Percentiles rank a stretch among this genome's conserved stretches.
Conservation (phyloP, 768 basidiomycete species). For the Termitomyces sp. region DNA sequence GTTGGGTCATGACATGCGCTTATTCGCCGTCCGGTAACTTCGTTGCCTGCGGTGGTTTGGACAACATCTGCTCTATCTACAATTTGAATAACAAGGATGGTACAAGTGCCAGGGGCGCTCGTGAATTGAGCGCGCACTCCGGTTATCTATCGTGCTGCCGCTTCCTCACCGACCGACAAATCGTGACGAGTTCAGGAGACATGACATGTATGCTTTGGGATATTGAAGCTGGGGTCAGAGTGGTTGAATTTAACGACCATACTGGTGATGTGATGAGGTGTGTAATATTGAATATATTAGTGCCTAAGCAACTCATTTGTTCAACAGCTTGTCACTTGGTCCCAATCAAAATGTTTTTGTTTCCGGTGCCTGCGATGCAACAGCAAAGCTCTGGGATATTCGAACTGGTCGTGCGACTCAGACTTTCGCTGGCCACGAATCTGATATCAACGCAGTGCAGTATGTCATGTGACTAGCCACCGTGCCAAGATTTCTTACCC, state of each 20-base stretch:
- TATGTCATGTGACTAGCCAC: slow-evolving; percentile 36
- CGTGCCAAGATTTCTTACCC: slow-evolving; percentile 6
- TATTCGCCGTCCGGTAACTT: slow-evolving; percentile 96
- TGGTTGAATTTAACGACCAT: slow-evolving; percentile 99
- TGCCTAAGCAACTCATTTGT: slow-evolving; percentile 11
- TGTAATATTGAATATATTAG: slow-evolving; percentile 15
- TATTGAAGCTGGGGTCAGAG: slow-evolving; percentile 93
- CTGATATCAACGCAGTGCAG: slow-evolving; percentile 99
- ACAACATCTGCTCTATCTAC: slow-evolving; percentile 99
- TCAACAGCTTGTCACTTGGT: slow-evolving; percentile 78
- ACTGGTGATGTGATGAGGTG: slow-evolving; percentile 99
- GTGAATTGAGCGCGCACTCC: slow-evolving; percentile 95
- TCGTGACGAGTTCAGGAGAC: slow-evolving; percentile 95
- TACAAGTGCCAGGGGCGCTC: slow-evolving; percentile 77
- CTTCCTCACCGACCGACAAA: slow-evolving; percentile 98
- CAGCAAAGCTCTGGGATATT: slow-evolving; percentile 99
- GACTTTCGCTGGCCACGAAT: slow-evolving; percentile 98
- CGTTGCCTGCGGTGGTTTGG: slow-evolving; percentile 97
- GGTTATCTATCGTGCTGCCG: slow-evolving; percentile 98
- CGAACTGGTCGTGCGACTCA: slow-evolving; percentile 96
- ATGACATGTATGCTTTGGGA: slow-evolving; percentile 99
- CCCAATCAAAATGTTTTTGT: slow-evolving; percentile 94
- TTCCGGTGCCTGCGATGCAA: slow-evolving; percentile 98
- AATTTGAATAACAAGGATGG: slow-evolving; percentile 82
- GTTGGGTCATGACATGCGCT: slow-evolving; percentile 99